Evolutionary conservation across 2,329 filamentous ascomycete species (phyloP), one percentile per base, ranked within the genome.

Genomic region (Cladosporium velox): DNA sequence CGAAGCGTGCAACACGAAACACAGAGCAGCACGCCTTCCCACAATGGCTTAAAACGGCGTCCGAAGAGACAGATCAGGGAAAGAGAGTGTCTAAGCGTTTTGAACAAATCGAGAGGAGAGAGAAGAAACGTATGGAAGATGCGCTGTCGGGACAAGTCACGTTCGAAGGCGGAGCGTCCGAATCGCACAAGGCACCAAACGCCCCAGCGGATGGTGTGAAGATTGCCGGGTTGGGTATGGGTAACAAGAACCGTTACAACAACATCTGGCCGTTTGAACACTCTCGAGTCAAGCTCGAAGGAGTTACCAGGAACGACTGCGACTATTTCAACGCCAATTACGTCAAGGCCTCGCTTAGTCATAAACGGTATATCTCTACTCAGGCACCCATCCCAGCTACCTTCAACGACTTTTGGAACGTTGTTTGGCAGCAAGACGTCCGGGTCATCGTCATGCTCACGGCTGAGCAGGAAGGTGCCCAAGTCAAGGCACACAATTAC

Each of bases 261-360:
- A 96, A 97, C 72, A 97, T 98, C 65, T 89, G 96, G 79, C 95
- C 95, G 0, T 99, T 96, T 76, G 94, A 98, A 74, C 95, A 99
- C 78, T 89, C 92, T 2, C 85, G 95, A 67, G 95, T 99, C 64
- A 92, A 87, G 70, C 79, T 99, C 57, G 85, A 91, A 70, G 87
- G 87, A 51, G 87, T 90, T 41, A 81, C 85, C 0, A 81, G 85
- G 1, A 90, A 89, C 14, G 84, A 83, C 26, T 97, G 94, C 77
- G 95, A 99, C 77, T 99, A 99, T 74, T 88, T 99, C 79, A 99
- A 99, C 75, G 95, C 93, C 21, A 98, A 91, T 76, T 88, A 96
- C 71, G 82, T 98, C 68, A 89, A 91, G 76, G 87, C 93, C 1
- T 86, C 88, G 32, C 86, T 90, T 71, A 96, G 91, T 70, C 90